Evolutionary conservation across 495 filamentous ascomycete genomes (phyloP).

Genomic region (Acidomyces sp.): DNA sequence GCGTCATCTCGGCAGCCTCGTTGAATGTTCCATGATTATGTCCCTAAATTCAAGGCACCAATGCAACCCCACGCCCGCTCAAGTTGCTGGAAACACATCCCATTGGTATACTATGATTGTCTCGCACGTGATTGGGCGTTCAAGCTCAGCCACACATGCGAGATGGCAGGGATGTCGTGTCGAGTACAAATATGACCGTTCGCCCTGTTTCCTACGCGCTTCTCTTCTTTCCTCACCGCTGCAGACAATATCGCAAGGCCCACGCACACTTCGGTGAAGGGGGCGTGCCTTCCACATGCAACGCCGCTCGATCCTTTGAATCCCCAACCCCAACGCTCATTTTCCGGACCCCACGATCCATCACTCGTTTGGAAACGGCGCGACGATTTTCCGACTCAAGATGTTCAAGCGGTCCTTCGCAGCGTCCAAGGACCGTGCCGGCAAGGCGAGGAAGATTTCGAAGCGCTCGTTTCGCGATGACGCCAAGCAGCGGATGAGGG

Average conservation of each 20-base stretch:
- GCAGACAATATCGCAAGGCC: slow-evolving; percentile 13
- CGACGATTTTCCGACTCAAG: slow-evolving; percentile 30
- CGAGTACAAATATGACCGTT: slow-evolving; percentile 1
- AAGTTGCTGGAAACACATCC: too few species aligned
- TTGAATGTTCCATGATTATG: too few species aligned
- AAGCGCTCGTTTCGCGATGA: slow-evolving; percentile 63
- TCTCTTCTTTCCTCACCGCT: slow-evolving; percentile 9
- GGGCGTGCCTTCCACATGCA: slow-evolving; percentile 8
- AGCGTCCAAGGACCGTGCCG: slow-evolving; percentile 53
- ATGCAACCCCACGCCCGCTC: too few species aligned
- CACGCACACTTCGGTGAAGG: slow-evolving; percentile 5
- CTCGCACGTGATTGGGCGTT: too few species aligned
- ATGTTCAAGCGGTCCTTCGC: slow-evolving; percentile 78
- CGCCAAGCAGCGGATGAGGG: slow-evolving; percentile 63
- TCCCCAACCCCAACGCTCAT: slow-evolving; percentile 10
- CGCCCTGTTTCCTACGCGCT: not conserved
- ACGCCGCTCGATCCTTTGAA: slow-evolving; percentile 10
- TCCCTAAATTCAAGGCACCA: too few species aligned
- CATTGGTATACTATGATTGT: too few species aligned
- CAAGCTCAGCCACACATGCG: too few species aligned
- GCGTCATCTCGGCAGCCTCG: too few species aligned
- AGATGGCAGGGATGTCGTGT: not conserved
- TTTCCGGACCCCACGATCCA: slow-evolving; percentile 2
- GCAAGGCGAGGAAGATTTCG: slow-evolving; percentile 59
- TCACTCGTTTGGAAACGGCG: slow-evolving; percentile 12